A percentile compares a stretch with the other conserved stretches of the same genome.
These are phyloP conservation scores for Chloropicon primus DNA, from an alignment of 139 green algal genomes.

Conservation along the genomic window DNA sequence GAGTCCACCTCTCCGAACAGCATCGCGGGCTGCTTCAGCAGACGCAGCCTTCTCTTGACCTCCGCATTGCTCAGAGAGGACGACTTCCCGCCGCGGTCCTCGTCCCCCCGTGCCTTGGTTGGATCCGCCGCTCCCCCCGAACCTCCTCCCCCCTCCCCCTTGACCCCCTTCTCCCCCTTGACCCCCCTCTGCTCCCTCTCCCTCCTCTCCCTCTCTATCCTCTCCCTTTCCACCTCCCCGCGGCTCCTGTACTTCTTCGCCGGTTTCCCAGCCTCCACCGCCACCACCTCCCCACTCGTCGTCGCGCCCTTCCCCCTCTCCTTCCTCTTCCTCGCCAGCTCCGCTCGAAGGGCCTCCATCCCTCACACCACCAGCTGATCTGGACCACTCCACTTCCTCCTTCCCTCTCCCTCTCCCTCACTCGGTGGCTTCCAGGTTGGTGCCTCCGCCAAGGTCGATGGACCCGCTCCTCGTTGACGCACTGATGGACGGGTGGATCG, in stretches of 20 bases:
- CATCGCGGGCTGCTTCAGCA: conserved; percentile 69
- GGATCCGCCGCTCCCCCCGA: too few relatives aligned
- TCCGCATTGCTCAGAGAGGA: neutral
- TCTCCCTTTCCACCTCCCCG: neutral
- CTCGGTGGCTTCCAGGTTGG: too few relatives aligned
- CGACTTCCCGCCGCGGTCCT: too few relatives aligned
- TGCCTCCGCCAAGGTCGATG: too few relatives aligned
- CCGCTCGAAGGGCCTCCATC: neutral
- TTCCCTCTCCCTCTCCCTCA: too few relatives aligned
- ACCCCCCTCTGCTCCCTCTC: neutral
- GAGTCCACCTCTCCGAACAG: conserved; percentile 75
- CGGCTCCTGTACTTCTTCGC: neutral
- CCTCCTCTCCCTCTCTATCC: neutral
- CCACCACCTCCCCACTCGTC: neutral
- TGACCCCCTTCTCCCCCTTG: too few relatives aligned
- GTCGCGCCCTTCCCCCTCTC: neutral
- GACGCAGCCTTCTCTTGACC: conserved; percentile 43
- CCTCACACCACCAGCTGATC: too few relatives aligned
- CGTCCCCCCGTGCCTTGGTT: neutral
- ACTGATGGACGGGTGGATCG: too few relatives aligned
- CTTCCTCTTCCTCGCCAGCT: neutral
- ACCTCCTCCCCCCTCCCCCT: too few relatives aligned
- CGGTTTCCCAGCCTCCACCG: too few relatives aligned
- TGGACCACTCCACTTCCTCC: too few relatives aligned
- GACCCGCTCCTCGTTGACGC: too few relatives aligned